Percentiles rank a stretch among this genome's conserved stretches.
These are phyloP conservation scores for Pleurotus platypus DNA, from an alignment of 768 basidiomycete species.

Conservation along the genomic window DNA sequence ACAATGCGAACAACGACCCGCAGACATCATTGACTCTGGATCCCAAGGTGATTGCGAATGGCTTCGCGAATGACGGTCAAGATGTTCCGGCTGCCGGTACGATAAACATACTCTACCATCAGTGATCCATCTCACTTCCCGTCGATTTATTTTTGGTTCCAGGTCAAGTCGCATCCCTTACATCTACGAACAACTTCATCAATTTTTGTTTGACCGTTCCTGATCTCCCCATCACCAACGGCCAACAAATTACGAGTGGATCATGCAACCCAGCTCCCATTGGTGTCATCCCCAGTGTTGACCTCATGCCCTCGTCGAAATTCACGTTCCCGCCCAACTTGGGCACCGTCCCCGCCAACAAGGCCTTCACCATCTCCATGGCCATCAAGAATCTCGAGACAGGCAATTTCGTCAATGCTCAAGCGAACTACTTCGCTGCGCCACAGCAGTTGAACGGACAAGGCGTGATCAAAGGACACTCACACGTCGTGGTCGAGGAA, in stretches of 20 bases:
- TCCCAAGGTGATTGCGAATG: constrained; percentile 37
- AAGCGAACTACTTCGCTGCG: constrained; percentile 51
- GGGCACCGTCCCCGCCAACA: constrained; percentile 39
- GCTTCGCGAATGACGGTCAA: constrained; percentile 51
- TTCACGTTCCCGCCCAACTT: constrained; percentile 43
- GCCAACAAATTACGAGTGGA: constrained; percentile 45
- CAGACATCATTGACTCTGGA: constrained; percentile 47
- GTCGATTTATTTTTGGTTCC: not conserved
- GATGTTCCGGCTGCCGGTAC: constrained; percentile 31
- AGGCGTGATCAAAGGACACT: constrained; percentile 54
- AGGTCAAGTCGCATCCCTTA: constrained; percentile 50
- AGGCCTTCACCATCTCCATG: constrained; percentile 49
- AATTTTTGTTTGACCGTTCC: constrained; percentile 46
- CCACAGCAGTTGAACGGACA: constrained; percentile 49
- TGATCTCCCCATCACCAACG: constrained; percentile 51
- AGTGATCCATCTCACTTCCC: not conserved
- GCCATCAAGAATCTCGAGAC: constrained; percentile 41
- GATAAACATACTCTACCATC: not conserved
- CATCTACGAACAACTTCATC: constrained; percentile 61
- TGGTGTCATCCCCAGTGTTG: constrained; percentile 45
- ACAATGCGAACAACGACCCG: constrained; percentile 27
- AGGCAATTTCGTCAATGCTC: constrained; percentile 53
- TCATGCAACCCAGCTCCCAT: constrained; percentile 62
- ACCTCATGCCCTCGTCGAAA: constrained; percentile 47
- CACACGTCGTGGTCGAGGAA: constrained; percentile 55